Base-by-base conservation (phyloP, 495 filamentous ascomycete genomes). In the Annulohypoxylon bovei region DNA sequence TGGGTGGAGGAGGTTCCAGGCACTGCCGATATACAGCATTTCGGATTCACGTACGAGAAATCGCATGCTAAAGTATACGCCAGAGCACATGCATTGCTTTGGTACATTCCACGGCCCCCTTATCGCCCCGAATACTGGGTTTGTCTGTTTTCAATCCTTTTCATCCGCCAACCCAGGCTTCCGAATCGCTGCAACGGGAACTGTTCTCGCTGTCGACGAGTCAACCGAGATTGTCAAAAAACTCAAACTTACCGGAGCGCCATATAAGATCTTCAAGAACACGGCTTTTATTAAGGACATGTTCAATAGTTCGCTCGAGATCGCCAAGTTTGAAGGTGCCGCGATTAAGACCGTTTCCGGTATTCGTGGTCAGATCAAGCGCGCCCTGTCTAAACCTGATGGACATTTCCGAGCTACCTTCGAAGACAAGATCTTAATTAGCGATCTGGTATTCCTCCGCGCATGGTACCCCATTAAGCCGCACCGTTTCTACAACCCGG, bases 231-330 rank as follows among this genome's bases (percentile, higher is more conserved):
- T 99, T 70, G 96, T 98, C 75, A 99, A 99, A 86, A 99, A 99
- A 84, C 88, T 99, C 73, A 99, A 98, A 78, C 87, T 99, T 27
- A 96, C 93, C 14, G 94, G 94, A 68, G 72, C 88, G 27, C 93
- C 95, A 5, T 94, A 93, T 82, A 99, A 98, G 83, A 97, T 99
- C 79, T 99, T 97, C 87, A 96, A 96, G 77, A 99, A 99, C 81
- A 99, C 95, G 0, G 93, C 95, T 16, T 98, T 99, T 81, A 95
- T 99, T 83, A 95, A 94, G 77, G 93, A 98, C 78, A 99, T 99
- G 95, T 99, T 99, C 84, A 94, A 87, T 73, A 90, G 90, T 0
- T 83, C 92, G 0, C 86, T 99, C 12, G 95, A 99, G 77, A 93
- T 98, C 63, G 95, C 95, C 77, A 98, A 98, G 80, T 98, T 99